These are phyloP conservation scores for Teratosphaeriaceae sp. DNA, from an alignment of 2,329 filamentous ascomycete species.

Conservation along the genomic window DNA sequence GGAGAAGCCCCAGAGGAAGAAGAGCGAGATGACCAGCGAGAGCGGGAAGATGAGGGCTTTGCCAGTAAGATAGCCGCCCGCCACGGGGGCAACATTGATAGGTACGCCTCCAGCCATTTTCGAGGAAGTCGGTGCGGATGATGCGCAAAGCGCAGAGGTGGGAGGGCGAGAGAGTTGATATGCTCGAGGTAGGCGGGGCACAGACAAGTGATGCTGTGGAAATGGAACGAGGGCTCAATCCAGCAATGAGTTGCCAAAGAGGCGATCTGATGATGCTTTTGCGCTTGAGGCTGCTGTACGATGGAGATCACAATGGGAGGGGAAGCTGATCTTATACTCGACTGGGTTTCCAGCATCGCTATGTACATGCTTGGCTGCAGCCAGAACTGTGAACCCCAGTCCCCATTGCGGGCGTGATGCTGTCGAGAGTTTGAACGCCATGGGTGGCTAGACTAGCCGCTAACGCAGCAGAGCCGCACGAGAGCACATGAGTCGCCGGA, in stretches of 20 bases:
- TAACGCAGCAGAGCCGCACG: slow-evolving; percentile 2
- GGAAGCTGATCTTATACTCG: slow-evolving; percentile 6
- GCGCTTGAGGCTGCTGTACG: background rate
- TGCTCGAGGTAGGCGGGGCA: slow-evolving; percentile 2
- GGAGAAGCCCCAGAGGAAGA: slow-evolving; percentile 40
- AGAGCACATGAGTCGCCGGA: background rate
- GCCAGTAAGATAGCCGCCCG: slow-evolving; percentile 38
- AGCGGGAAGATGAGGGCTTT: slow-evolving; percentile 45
- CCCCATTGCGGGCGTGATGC: background rate
- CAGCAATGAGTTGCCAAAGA: slow-evolving; percentile 16
- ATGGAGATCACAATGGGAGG: background rate
- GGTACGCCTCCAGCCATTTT: slow-evolving; percentile 37
- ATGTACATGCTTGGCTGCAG: background rate
- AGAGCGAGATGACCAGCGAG: slow-evolving; percentile 40
- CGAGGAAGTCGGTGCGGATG: slow-evolving; percentile 1
- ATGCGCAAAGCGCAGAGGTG: background rate
- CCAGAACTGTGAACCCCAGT: background rate
- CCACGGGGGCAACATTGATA: slow-evolving; percentile 30
- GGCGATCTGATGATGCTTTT: slow-evolving; percentile 9
- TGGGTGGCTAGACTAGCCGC: background rate
- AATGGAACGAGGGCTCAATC: slow-evolving; percentile 11
- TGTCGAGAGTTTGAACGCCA: slow-evolving; percentile 1
- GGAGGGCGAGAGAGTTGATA: background rate
- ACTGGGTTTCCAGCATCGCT: no score
- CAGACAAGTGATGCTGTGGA: slow-evolving; percentile 15